Base-by-base conservation (phyloP, 2,329 filamentous ascomycete species). In the Colletotrichum filicis region DNA sequence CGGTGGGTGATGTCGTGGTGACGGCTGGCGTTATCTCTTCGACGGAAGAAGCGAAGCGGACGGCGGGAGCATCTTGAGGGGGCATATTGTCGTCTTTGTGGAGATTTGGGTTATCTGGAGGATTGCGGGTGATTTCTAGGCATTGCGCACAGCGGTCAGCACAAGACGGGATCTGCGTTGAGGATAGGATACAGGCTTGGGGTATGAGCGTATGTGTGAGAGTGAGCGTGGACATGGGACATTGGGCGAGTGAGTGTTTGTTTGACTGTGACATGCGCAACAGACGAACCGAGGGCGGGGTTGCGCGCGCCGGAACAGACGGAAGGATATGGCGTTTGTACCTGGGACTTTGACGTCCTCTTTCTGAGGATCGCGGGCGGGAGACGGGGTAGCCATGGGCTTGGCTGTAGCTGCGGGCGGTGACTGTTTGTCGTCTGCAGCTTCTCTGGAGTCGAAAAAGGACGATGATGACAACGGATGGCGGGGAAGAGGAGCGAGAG, bases 21-120 rank as follows among this genome's bases (percentile, higher is more conserved):
- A 89, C 85, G 42, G 74, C 69, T 16, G 83, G 82, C 16, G 80
- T 78, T 77, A 95, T 94, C 82, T 95, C 92, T 79, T 95, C 87
- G 73, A 92, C 90, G 74, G 89, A 87, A 32, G 92, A 91, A 67
- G 92, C 91, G 82, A 95, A 95, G 71, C 93, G 92, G 67, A 95
- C 93, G 71, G 89, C 86, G 69, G 86, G 85, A 68, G 80, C 79
- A 71, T 82, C 79, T 76, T 75, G 75, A 70, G 72, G 76, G 76
- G 65, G 61, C 67, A 73, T 73, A 66, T 65, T 70, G 76, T 78
- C 42, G 42, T 22, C 78, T 76, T 79, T 71, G 68, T 67, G 62
- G 58, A 72, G 56, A 46, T 75, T 60, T 46, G 75, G 16, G 46
- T 60, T 61, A 24, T 68, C 55, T 19, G 32, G 52, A 53, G 70